phyloP scores from a whole-genome alignment of 345 rosid species.

The Eucalyptus viminalis region DNA sequence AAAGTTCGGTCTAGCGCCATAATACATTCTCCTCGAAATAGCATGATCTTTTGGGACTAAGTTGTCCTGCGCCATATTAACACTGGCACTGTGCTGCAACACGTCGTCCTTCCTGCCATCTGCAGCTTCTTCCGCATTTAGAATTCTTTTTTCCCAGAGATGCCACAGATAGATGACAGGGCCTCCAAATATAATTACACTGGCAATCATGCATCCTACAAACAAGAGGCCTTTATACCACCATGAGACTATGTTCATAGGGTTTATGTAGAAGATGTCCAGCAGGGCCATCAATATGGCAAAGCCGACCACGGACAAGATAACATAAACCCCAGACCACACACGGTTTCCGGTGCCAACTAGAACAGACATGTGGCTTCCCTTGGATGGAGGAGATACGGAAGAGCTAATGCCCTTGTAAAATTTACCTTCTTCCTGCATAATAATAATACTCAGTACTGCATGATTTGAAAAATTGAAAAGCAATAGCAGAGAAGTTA shows the following conservation, averaged over 20 bases:
- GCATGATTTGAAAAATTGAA: background rate
- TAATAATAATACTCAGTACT: background rate
- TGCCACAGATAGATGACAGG: constrained; percentile 61
- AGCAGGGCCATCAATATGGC: constrained; percentile 22
- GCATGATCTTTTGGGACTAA: background rate
- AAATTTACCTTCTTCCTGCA: constrained; percentile 72
- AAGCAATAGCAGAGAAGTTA: background rate
- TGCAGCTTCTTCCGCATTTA: background rate
- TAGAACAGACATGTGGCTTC: constrained; percentile 48
- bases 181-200: constrained; percentile 65
- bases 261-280: constrained; percentile 47
- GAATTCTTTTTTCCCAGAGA: constrained; percentile 35
- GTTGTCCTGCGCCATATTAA: background rate
- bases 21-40: constrained; percentile 7
- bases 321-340: constrained; percentile 71
- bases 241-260: constrained; percentile 40
- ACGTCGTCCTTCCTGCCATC: background rate
- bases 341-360: constrained; percentile 75
- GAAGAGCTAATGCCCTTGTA: constrained; percentile 13
- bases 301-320: constrained; percentile 49
- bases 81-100: background rate
- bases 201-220: constrained; percentile 48
- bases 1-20: constrained; percentile 83
- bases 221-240: constrained; percentile 84
- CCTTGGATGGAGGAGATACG: constrained; percentile 16